Percentiles rank a stretch among this genome's conserved stretches.
phyloP scores from a whole-genome alignment of 1,284 basidiomycete species.

The Apiotrichum domesticum region DNA sequence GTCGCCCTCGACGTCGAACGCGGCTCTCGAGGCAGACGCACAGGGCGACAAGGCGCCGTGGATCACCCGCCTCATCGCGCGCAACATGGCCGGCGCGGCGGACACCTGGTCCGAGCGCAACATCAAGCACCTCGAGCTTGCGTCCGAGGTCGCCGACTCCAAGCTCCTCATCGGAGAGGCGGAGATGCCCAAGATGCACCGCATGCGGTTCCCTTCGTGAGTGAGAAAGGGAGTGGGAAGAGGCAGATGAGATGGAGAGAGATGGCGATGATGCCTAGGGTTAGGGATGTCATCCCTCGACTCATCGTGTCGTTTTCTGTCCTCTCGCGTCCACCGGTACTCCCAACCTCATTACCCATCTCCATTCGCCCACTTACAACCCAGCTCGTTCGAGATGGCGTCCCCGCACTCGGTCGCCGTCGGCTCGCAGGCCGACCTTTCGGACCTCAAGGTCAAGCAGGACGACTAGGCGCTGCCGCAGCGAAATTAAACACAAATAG shows the following conservation, averaged over 20 bases:
- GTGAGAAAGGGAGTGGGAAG: constrained; percentile 8
- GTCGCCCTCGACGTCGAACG: constrained; percentile 30
- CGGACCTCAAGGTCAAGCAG: constrained; percentile 44
- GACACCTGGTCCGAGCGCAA: constrained; percentile 38
- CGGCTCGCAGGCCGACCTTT: constrained; percentile 46
- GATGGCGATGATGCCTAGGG: too few species aligned
- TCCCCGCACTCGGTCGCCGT: constrained; percentile 44
- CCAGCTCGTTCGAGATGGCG: constrained; percentile 46
- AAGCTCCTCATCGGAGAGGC: constrained; percentile 49
- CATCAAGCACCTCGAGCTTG: constrained; percentile 47
- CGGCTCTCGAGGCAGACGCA: constrained; percentile 20
- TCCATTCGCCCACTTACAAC: neutral
- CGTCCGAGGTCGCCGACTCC: constrained; percentile 43
- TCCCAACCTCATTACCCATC: neutral
- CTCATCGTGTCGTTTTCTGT: neutral
- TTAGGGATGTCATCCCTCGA: neutral
- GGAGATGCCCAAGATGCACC: constrained; percentile 42
- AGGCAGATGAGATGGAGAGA: neutral
- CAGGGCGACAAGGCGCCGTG: constrained; percentile 20
- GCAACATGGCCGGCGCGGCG: constrained; percentile 32
- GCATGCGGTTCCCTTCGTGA: constrained; percentile 46
- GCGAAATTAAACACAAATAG: too few species aligned
- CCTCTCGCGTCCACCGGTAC: too few species aligned
- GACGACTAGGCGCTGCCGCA: constrained; percentile 10
- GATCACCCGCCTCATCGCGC: constrained; percentile 43